phyloP scores from a whole-genome alignment of 345 rosid species.

The Anacardium occidentale region DNA sequence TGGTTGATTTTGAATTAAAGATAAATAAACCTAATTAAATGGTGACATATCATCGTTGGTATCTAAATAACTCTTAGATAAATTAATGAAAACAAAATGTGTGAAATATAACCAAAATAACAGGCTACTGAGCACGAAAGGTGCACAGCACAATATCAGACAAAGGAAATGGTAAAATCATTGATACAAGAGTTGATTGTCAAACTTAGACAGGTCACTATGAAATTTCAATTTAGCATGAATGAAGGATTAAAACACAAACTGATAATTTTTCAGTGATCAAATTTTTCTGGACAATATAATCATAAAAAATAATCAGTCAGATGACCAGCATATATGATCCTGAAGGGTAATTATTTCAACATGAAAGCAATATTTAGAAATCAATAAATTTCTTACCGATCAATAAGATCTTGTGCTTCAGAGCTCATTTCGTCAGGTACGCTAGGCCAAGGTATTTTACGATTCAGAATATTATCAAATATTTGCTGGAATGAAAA shows the following conservation, averaged over 20 bases:
- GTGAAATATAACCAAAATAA: too few relatives aligned
- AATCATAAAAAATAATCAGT: background rate
- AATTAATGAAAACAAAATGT: background rate
- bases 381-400: slow-evolving; percentile 45
- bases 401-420: slow-evolving; percentile 79
- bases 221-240: background rate
- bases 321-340: background rate
- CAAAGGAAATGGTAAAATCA: slow-evolving; percentile 1
- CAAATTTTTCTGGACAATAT: too few relatives aligned
- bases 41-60: too few relatives aligned
- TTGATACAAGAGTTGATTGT: background rate
- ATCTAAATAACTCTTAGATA: too few relatives aligned
- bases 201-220: background rate
- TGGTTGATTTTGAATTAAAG: too few relatives aligned
- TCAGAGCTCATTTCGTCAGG: slow-evolving; percentile 86
- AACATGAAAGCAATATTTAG: background rate
- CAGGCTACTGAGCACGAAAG: background rate
- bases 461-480: slow-evolving; percentile 96
- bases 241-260: background rate
- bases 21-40: too few relatives aligned
- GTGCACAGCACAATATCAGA: background rate
- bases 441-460: slow-evolving; percentile 92
- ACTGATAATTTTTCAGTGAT: background rate
- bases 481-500: slow-evolving; percentile 74
- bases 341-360: background rate